Base-by-base conservation (phyloP, 306 rosid genomes). In the Rosa lucieae region DNA sequence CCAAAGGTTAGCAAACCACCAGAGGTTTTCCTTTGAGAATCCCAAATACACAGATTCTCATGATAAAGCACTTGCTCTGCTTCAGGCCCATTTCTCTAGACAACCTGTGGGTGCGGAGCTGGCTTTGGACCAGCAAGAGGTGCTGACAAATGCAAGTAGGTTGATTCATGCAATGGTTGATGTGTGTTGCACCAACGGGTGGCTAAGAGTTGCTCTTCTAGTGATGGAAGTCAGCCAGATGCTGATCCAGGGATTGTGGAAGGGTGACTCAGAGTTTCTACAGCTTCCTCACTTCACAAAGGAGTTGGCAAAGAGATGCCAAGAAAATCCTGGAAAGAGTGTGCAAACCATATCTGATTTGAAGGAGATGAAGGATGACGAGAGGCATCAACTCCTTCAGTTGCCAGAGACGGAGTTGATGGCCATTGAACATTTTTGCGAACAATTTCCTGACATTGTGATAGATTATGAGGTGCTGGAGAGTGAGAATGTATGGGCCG, bases 191-290 rank as follows among this genome's bases (percentile, higher is more conserved):
- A 90, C 97, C 85, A 92, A 85, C 78, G 97, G 98, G 70, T 94
- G 98, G 98, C 89, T 92, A 75, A 87, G 74, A 83, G 86, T 92
- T 51, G 91, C 94, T 71, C 94, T 92, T 68, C 94, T 90, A 76
- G 88, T 94, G 13, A 94, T 94, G 97, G 98, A 94, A 85, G 90
- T 90, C 13, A 86, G 98, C 88, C 98, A 94, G 83, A 92, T 94
- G 98, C 90, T 94, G 72, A 90, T 92, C 14, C 98, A 90, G 73
- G 97, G 94, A 66, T 82, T 94, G 89, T 94, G 98, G 98, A 93
- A 90, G 70, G 87, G 94, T 18, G 98, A 94, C 81, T 88, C 97
- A 35, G 91, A 90, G 97, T 91, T 94, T 47, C 82, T 92, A 23
- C 98, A 94, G 79, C 91, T 94, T 68, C 98, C 98, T 78, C 97